These are phyloP conservation scores for Aureobasidium pullulans DNA, from an alignment of 2,329 filamentous ascomycete species.

Conservation along the genomic window DNA sequence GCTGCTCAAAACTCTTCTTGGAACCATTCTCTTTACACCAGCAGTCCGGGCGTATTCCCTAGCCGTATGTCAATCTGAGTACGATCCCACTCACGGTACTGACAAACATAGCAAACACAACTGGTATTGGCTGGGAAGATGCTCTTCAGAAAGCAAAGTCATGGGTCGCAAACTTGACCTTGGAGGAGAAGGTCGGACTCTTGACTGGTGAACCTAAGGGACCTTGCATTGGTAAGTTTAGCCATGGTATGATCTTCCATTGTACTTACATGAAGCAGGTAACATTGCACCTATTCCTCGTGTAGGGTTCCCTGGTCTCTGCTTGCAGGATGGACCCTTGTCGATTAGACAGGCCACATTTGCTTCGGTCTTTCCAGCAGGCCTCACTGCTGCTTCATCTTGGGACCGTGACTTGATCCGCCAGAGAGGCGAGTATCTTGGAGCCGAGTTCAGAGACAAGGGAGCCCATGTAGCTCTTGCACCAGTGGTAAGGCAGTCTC, in stretches of 20 bases:
- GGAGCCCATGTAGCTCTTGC: conserved; percentile 21
- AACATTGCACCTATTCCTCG: conserved; percentile 65
- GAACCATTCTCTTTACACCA: conserved; percentile 21
- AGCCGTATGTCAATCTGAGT: conserved; percentile 15
- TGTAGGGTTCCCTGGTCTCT: conserved; percentile 66
- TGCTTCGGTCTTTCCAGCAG: conserved; percentile 68
- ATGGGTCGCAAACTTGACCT: conserved; percentile 25
- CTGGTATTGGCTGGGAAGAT: conserved; percentile 20
- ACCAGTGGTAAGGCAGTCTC: conserved; percentile 37
- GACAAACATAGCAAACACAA: conserved; percentile 17
- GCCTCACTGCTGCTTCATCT: conserved; percentile 49
- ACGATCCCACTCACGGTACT: not conserved
- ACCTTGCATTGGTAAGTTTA: conserved; percentile 63
- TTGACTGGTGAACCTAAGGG: conserved; percentile 24
- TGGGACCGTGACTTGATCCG: conserved; percentile 51
- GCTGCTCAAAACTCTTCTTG: conserved; percentile 14
- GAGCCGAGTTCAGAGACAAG: conserved; percentile 30
- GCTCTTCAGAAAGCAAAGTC: conserved; percentile 23
- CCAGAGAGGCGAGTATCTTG: conserved; percentile 45
- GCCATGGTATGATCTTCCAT: accelerated
- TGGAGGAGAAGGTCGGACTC: conserved; percentile 26
- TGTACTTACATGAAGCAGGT: conserved; percentile 33
- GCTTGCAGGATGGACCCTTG: conserved; percentile 62
- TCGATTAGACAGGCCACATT: conserved; percentile 66
- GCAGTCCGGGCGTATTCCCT: conserved; percentile 19